Evolutionary conservation across 192 early-diverging fungal species (phyloP), one percentile per base, ranked within the genome.

Genomic region (Funneliformis mosseae): DNA sequence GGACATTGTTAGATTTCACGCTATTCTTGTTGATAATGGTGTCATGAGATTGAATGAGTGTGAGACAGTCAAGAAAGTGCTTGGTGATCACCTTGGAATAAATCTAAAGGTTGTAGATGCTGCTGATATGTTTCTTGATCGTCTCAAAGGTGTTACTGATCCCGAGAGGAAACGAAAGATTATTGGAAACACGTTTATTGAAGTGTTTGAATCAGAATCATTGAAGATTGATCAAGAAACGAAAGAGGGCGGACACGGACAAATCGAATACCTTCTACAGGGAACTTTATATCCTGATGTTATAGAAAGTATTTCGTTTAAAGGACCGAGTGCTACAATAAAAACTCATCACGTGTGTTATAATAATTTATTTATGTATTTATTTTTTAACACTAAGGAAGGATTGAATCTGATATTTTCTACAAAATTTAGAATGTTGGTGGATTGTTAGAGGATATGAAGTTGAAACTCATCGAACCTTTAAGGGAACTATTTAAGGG

Each of bases 31-130:
- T 21, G 97, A 99, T 81, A 99, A 99, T 84, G 98, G 98, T 70
- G 96, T 99, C 10, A 99, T 99, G 98, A 96, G 98, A 83, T 87
- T 97, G 64, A 96, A 97, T 85, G 98, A 99, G 88, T 98, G 96
- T 83, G 91, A 83, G 39, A 89, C 86, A 73, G 95, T 95, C 81
- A 94, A 97, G 87, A 87, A 92, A 86, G 93, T 90, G 63, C 88
- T 99, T 71, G 89, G 91, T 71, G 92, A 97, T 70, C 94, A 96
- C 80, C 90, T 99, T 81, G 95, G 95, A 71, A 98, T 99, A 88
- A 98, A 99, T 90, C 84, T 99, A 81, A 96, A 94, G 68, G 92
- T 99, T 50, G 95, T 93, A 59, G 94, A 97, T 84, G 94, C 96
- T 62, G 87, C 91, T 28, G 93, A 95, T 27, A 87, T 95, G 71